Evolutionary conservation across 2,329 filamentous ascomycete genomes (phyloP).

Genomic region (Colletotrichum gloeosporioides): DNA sequence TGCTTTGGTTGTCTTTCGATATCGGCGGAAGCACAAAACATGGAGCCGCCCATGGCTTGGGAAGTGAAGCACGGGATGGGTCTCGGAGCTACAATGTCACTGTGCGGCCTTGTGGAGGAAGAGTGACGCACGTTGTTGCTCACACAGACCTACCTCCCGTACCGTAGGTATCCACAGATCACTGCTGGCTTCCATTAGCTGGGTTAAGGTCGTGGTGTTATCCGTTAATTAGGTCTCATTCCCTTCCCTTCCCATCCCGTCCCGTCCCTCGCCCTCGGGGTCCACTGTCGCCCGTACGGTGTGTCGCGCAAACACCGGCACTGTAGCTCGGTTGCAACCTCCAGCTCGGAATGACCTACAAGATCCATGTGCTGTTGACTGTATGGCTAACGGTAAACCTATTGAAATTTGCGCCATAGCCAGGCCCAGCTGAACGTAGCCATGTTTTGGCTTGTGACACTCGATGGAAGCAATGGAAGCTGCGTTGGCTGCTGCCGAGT

Average conservation of each 20-base stretch:
- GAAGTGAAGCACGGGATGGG: not conserved
- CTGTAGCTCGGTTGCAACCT: slow-evolving; percentile 6
- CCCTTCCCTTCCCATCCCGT: not conserved
- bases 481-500: not conserved
- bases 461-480: not conserved
- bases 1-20: not conserved
- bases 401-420: not conserved
- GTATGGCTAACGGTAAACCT: not conserved
- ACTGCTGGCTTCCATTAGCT: not conserved
- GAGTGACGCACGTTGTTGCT: not conserved
- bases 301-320: not conserved
- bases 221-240: too few species aligned
- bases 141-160: not conserved
- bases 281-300: slow-evolving; percentile 12
- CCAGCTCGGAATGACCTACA: not conserved
- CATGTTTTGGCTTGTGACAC: not conserved
- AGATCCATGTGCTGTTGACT: not conserved
- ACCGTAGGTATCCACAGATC: not conserved
- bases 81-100: not conserved
- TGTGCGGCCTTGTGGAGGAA: not conserved
- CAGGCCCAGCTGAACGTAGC: not conserved
- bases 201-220: not conserved
- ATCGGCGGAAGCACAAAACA: not conserved
- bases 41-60: not conserved
- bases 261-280: not conserved